Evolutionary conservation across 371 early-diverging fungal genomes (phyloP), one percentile per base, ranked within the genome.

Genomic region (Aphelidium insulamus): DNA sequence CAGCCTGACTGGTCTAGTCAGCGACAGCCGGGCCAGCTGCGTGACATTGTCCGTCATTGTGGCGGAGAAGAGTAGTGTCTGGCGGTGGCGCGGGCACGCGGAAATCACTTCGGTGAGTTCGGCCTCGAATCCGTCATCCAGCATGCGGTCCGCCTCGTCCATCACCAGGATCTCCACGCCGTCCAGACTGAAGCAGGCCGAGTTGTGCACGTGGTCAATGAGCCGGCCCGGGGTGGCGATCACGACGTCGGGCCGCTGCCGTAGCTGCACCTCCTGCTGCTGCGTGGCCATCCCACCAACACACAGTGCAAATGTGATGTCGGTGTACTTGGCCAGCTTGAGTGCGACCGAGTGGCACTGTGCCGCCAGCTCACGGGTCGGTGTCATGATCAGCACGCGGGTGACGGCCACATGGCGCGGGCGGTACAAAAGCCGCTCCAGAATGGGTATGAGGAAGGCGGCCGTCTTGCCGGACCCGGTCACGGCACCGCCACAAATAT

Each of bases 41-140:
- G 91, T 88, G 20, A 92, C 90, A 44, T 95, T 91, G 49, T 87
- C 90, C 2, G 99, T 98, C 99, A 98, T 97, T n/a, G 99, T 99
- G 11, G 99, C 99, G 26, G 91, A 90, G 63, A 97, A 99, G 29
- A 99, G 69, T 78, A 98, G 83, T 1, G 97, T 94, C 50, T 98
- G 98, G 41, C 97, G 69, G 15, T 73, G 63, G 29, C 62, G 60
- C 9, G 98, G 95, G 34, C 86, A 83, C 12, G 74, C 45, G 33
- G 77, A 74, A 47, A 98, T 67, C 56, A 99, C 95, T 46, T 91
- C 86, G 14, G 74, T 72, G 28, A 99, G 63, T 55, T 98, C 98
- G 33, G 81, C 97, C 30, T 81, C 76, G 57, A 99, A 99, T 34
- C 98, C 98, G 55, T 91, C 95, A 54, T 98, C 98, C 7, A 99